phyloP scores from a whole-genome alignment of 2,329 filamentous ascomycete genomes.

The Colletotrichum limetticola region DNA sequence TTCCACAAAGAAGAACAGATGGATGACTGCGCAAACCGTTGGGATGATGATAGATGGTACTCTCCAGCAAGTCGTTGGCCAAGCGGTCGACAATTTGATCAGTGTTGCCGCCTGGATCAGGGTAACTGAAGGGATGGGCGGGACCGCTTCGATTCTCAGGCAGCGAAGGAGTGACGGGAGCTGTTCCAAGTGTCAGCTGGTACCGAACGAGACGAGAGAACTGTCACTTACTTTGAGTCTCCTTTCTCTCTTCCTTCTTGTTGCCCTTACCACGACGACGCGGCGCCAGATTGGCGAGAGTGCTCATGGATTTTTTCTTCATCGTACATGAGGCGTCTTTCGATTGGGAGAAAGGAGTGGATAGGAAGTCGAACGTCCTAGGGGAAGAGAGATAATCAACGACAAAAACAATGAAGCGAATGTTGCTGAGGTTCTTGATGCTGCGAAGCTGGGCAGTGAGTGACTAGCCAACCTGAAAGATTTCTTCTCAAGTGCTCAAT shows the following conservation, averaged over 20 bases:
- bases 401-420: neutral
- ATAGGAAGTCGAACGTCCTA: neutral
- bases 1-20: constrained; percentile 11
- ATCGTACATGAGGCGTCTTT: constrained; percentile 8
- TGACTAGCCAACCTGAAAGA: neutral
- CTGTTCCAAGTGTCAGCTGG: constrained; percentile 8
- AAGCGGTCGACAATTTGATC: constrained; percentile 24
- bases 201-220: neutral
- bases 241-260: neutral
- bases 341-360: constrained; percentile 10
- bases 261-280: constrained; percentile 21
- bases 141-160: neutral
- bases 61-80: constrained; percentile 29
- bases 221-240: constrained; percentile 12
- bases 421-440: neutral
- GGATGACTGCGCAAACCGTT: constrained; percentile 33
- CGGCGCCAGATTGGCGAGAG: constrained; percentile 21
- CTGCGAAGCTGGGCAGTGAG: no score
- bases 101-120: neutral
- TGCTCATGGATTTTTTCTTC: constrained; percentile 28
- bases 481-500: neutral
- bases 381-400: neutral
- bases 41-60: constrained; percentile 20
- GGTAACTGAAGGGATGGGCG: neutral
- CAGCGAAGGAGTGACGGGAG: neutral